A percentile compares a stretch with the other conserved stretches of the same genome.
These are phyloP conservation scores for Eucalyptus camaldulensis DNA, from an alignment of 345 rosid genomes.

Conservation along the genomic window DNA sequence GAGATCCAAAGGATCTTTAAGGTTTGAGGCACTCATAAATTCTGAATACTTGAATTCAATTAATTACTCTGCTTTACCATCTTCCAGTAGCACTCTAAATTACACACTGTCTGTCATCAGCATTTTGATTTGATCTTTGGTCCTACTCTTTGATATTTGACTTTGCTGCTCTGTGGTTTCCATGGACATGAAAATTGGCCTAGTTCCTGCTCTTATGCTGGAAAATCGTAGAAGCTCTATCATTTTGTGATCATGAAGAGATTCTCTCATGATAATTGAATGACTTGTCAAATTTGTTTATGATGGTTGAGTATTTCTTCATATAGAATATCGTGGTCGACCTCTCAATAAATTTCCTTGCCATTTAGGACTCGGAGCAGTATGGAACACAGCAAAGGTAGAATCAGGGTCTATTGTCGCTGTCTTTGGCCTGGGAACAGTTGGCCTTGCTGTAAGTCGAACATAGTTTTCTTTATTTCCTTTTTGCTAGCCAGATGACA, in stretches of 20 bases:
- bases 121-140: not conserved
- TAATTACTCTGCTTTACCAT: not conserved
- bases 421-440: constrained; percentile 95
- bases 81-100: not conserved
- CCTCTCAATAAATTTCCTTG: not conserved
- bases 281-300: not conserved
- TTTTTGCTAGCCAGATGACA: not conserved
- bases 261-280: not conserved
- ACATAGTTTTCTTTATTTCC: not conserved
- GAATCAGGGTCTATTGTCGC: constrained; percentile 90
- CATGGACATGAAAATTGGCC: not conserved
- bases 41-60: not conserved
- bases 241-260: not conserved
- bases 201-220: not conserved
- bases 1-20: not conserved
- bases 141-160: not conserved
- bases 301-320: not conserved
- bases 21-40: not conserved
- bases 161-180: not conserved
- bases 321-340: not conserved
- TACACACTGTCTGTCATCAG: not conserved
- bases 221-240: not conserved
- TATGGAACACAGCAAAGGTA: constrained; percentile 98
- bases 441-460: constrained; percentile 94
- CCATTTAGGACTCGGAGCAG: constrained; percentile 83